Evolutionary conservation across 2,329 filamentous ascomycete genomes (phyloP).

Genomic region (Calonectria pauciramosa): DNA sequence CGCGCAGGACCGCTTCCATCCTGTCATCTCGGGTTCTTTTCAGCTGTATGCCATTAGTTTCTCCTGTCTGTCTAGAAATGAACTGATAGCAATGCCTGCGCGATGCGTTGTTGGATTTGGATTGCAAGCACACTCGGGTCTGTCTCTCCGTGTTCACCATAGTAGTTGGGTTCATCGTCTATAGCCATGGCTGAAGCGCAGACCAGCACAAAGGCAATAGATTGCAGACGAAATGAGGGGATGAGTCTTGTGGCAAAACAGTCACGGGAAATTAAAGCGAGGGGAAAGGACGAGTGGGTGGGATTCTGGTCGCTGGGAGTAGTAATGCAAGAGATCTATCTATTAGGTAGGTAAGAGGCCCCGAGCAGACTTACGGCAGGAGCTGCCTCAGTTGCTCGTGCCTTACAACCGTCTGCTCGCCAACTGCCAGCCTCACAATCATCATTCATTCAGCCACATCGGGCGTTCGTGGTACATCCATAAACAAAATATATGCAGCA

Average conservation of each 20-base stretch:
- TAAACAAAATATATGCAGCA: slow-evolving; percentile 35
- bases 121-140: slow-evolving; percentile 42
- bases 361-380: background rate
- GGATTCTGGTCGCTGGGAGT: background rate
- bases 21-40: slow-evolving; percentile 48
- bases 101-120: slow-evolving; percentile 46
- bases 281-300: background rate
- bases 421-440: slow-evolving; percentile 9
- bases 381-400: slow-evolving; percentile 10
- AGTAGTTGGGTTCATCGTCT: slow-evolving; percentile 31
- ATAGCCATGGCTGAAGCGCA: slow-evolving; percentile 24
- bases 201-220: background rate
- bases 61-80: background rate
- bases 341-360: slow-evolving; percentile 3
- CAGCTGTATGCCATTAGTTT: slow-evolving; percentile 39
- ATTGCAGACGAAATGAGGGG: background rate
- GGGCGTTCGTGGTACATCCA: background rate
- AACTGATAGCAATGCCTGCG: slow-evolving; percentile 33
- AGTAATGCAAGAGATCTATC: background rate
- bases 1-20: slow-evolving; percentile 39
- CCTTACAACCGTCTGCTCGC: background rate
- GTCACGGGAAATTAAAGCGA: background rate
- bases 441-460: background rate
- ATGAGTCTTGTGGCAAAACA: background rate
- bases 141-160: slow-evolving; percentile 35